These are phyloP conservation scores for Mortierella sp. DNA, from an alignment of 371 early-diverging fungal species.

Conservation along the genomic window DNA sequence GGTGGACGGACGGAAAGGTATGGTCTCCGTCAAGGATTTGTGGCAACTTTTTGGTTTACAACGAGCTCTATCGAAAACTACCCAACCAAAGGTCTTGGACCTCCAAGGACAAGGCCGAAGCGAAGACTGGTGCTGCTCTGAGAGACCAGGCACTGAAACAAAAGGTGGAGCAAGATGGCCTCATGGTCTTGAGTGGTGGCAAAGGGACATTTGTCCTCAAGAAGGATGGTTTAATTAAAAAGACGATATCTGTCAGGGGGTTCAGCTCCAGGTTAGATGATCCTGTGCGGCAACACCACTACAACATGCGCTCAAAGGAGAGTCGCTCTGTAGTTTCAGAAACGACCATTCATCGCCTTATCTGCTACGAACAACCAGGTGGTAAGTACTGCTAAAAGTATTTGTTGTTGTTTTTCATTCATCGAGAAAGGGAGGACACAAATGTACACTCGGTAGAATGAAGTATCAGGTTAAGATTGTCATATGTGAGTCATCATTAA, in stretches of 20 bases:
- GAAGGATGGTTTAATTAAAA: conserved; percentile 68
- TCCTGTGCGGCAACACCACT: not conserved
- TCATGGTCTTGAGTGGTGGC: conserved; percentile 49
- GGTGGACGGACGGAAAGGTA: conserved; percentile 92
- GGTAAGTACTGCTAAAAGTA: conserved; percentile 12
- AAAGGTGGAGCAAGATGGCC: conserved; percentile 19
- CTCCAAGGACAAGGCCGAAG: conserved; percentile 23
- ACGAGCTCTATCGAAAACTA: conserved; percentile 72
- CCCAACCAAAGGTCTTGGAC: conserved; percentile 39
- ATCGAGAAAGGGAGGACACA: no score
- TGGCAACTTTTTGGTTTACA: conserved; percentile 81
- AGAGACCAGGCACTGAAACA: conserved; percentile 22
- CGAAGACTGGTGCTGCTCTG: conserved; percentile 25
- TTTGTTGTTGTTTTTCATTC: not conserved
- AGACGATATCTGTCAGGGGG: conserved; percentile 62
- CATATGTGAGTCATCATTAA: no score
- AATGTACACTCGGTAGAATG: no score
- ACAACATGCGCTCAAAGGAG: not conserved
- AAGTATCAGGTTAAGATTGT: no score
- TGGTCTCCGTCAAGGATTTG: conserved; percentile 89
- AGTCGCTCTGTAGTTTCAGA: conserved; percentile 1
- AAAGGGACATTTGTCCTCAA: conserved; percentile 64
- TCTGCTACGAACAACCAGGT: conserved; percentile 36
- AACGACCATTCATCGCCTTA: conserved; percentile 24
- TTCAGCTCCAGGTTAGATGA: not conserved